Conservation (phyloP, 1,139 yeast genomes). For the Suhomyces kunorum region DNA sequence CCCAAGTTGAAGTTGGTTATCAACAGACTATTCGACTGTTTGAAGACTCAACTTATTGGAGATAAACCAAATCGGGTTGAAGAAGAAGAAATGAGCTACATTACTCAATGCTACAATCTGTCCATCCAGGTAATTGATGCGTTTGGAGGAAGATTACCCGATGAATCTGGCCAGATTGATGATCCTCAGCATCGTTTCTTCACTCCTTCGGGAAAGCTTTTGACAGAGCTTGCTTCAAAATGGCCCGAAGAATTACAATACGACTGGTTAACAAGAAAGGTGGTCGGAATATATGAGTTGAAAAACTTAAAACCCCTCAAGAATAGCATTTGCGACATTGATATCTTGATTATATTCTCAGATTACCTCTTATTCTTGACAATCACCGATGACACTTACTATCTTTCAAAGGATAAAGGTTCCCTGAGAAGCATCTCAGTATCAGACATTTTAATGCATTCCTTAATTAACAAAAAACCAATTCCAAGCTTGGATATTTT, state of each 20-base stretch:
- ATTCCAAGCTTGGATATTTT: conserved; percentile 52
- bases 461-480: conserved; percentile 83
- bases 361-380: conserved; percentile 71
- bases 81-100: conserved; percentile 18
- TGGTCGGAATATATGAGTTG: conserved; percentile 76
- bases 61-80: conserved; percentile 9
- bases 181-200: conserved; percentile 56
- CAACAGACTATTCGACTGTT: conserved; percentile 48
- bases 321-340: conserved; percentile 34
- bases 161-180: conserved; percentile 28
- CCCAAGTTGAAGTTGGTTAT: conserved; percentile 69
- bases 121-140: conserved; percentile 74
- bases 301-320: conserved; percentile 29
- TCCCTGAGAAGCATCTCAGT: conserved; percentile 57
- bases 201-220: conserved; percentile 87
- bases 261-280: conserved; percentile 85
- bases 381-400: conserved; percentile 44
- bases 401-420: conserved; percentile 24
- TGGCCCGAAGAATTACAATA: conserved; percentile 89
- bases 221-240: conserved; percentile 76
- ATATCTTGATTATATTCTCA: conserved; percentile 74
- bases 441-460: conserved; percentile 85
- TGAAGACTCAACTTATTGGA: conserved; percentile 14
- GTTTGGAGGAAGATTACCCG: conserved; percentile 53
- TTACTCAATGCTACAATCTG: conserved; percentile 48